Evolutionary conservation across 106 monocot species (phyloP).

Genomic region (Cymbidium sinense): DNA sequence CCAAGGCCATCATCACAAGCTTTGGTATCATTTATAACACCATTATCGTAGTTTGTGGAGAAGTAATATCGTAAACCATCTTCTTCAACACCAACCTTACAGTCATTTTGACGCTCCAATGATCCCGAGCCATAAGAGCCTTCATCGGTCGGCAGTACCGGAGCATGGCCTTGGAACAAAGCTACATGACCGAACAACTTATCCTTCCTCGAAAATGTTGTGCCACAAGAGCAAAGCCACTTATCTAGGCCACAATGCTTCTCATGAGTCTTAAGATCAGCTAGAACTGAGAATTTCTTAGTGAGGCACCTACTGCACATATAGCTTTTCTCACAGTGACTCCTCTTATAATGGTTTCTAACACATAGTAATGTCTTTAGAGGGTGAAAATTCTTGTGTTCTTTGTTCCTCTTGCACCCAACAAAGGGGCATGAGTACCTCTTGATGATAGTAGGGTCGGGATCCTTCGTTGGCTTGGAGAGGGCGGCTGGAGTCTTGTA

Average conservation of each 20-base stretch:
- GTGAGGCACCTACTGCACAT: constrained; percentile 71
- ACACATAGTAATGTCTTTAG: constrained; percentile 84
- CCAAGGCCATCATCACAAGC: constrained; percentile 30
- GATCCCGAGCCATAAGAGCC: not conserved
- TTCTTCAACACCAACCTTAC: too few species aligned
- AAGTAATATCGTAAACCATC: too few species aligned
- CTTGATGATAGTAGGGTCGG: constrained; percentile 27
- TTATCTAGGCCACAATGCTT: constrained; percentile 86
- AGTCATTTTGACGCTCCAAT: too few species aligned
- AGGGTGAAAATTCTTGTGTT: constrained; percentile 88
- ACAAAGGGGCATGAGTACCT: constrained; percentile 81
- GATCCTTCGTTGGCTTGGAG: constrained; percentile 69
- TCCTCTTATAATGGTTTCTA: constrained; percentile 95
- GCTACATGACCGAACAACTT: constrained; percentile 94
- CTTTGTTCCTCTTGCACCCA: constrained; percentile 92
- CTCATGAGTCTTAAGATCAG: constrained; percentile 92
- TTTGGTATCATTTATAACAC: constrained; percentile 21
- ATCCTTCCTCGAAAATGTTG: constrained; percentile 92
- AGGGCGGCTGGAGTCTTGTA: constrained; percentile 83
- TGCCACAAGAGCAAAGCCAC: constrained; percentile 97
- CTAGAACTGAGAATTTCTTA: constrained; percentile 88
- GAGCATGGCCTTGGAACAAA: constrained; percentile 81
- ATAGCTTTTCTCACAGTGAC: constrained; percentile 88
- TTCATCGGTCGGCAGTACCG: constrained; percentile 38
- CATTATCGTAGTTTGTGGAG: too few species aligned